Evolutionary conservation across 208 protist species (phyloP), one percentile per base, ranked within the genome.

Genomic region (Phytomonas francai): DNA sequence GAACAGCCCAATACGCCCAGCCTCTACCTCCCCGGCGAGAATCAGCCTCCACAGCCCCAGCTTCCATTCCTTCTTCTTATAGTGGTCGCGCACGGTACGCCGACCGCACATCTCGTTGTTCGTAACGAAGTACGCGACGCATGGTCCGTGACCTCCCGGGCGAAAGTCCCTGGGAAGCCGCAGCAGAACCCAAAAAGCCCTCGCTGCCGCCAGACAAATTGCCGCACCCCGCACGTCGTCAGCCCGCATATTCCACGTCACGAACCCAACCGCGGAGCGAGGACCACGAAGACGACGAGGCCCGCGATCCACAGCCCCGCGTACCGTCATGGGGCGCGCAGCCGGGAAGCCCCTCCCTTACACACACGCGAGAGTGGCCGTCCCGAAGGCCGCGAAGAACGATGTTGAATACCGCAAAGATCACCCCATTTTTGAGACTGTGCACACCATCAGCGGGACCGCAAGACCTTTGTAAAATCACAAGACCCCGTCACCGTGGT

Each of bases 201-300:
- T 11, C 71, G 60, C 42, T 69, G 30, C 6, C 65, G 63, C 25
- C 81, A 49, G 19, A 89, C 8, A 11, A 61, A 11, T 9, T n/a
- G 8, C 22, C 12, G 8, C 58, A 36, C 60, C 67, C 16, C 31
- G 29, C 29, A 66, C 57, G 49, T 84, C 84, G 54, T 86, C 87
- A 0, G 83, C 83, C 73, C 95, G 89, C 83, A 97, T 77, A 36
- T 68, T 75, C 61, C 87, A 95, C 87, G 93, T 95, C 33, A 97
- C 78, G 25, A 94, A 73, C 70, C 95, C 89, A 42, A 95, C 85
- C 0, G 92, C 4, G 85, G 87, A 19, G 80, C 87, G 5, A n/a
- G n/a, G n/a, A n/a, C n/a, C n/a, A n/a, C n/a, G n/a, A n/a, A n/a
- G n/a, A n/a, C n/a, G n/a, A n/a, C n/a, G n/a, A n/a, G n/a, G n/a